Base-by-base conservation (phyloP, 163 green algal species). In the Smithsoniella earleae region DNA sequence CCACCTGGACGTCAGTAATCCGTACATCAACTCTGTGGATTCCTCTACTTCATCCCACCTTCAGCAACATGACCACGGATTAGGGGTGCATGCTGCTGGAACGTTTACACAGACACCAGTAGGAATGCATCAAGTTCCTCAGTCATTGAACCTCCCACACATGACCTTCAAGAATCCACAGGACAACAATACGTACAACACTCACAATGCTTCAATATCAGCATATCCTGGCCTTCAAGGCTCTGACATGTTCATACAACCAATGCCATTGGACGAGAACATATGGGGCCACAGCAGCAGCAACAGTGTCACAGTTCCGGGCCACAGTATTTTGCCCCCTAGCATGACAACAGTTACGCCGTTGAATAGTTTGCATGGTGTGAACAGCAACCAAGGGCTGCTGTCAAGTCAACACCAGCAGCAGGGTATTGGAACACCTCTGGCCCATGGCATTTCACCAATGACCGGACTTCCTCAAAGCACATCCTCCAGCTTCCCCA, bases 11-110 rank as follows among this genome's bases (percentile, higher is more conserved):
- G 13, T 13, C 13, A 49, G 40, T 13, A 13, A 0, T 13, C 27
- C 58, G 25, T 69, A 69, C 58, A 43, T 69, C n/a, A 34, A 38
- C 3, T 33, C 58, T 40, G 8, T 69, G 58, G 58, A 69, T 3
- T 38, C 20, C 16, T 33, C 31, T 8, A 5, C 25, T 69, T 30
- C 6, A 16, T 27, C 49, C 8, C 49, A 64, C 49, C 31, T 69
- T 30, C 58, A 36, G 25, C 58, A 69, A n/a, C 58, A 69, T 16
- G 31, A 34, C 58, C 58, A 69, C 16, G 25, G 58, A 22, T n/a
- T 30, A 5, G 16, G 25, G 22, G 25, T 69, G 25, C 58, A 37
- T n/a, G n/a, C n/a, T n/a, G n/a, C n/a, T 38, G 58, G 58, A 49
- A 13, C 13, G 40, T 49, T 49, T 49, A 13, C 40, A 49, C 40